Base-by-base conservation (phyloP, 2,329 filamentous ascomycete genomes). In the Pseudonectria buxi region DNA sequence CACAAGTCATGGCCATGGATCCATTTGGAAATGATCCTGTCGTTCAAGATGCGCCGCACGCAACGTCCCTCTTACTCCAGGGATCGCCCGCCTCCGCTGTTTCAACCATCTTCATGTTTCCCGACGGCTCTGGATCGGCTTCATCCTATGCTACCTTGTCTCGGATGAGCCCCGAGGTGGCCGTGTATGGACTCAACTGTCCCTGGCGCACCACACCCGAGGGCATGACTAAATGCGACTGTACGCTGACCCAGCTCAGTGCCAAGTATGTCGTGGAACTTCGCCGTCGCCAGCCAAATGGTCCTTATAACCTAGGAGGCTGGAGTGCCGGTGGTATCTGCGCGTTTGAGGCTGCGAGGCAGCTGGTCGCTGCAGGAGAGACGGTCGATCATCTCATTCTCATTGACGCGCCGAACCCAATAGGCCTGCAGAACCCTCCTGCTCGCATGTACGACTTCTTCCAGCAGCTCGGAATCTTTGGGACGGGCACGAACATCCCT, bases 311-410 rank as follows among this genome's bases (percentile, higher is more conserved):
- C 33, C 60, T 87, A 1, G 74, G 77, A 12, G 84, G 84, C 15
- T 88, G 83, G 83, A 84, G 77, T n/a, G 83, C 81, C 2, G 84
- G 83, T 16, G 83, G 83, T 25, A 80, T 86, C 31, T 78, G 81
- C 40, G 81, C 82, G 28, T 86, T 76, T 50, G 78, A 83, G 47
- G 77, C 78, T 9, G 72, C 77, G 12, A 71, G 72, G 35, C 74
- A 81, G 43, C 67, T 85, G 12, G 69, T 68, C 39, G 68, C 70
- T 42, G 68, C 67, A 3, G 72, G 74, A 12, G 74, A 83, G 29
- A 54, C 54, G 13, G 76, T 83, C 4, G 71, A 75, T 5, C 64
- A 73, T 33, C 65, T 85, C 10, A 66, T 84, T 35, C 65, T 85
- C 34, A 74, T 86, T 32, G 81, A 86, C 50, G 68, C 78, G 0